Percentiles rank a stretch among this genome's conserved stretches.
These are phyloP conservation scores for Debaryomyces robertsiae DNA, from an alignment of 1,139 yeast genomes.

Conservation along the genomic window DNA sequence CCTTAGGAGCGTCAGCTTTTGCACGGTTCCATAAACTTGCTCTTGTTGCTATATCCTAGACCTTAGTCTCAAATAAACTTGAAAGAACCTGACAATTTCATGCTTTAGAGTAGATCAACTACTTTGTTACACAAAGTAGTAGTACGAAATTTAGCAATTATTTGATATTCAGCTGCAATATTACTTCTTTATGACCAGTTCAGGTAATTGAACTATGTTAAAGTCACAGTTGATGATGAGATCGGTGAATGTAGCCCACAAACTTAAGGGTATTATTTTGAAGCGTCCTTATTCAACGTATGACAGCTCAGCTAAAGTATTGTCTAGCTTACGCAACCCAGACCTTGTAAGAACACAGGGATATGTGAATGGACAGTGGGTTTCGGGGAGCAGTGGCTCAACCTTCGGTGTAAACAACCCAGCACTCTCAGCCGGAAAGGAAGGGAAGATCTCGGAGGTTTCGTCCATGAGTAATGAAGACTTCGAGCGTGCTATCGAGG, in stretches of 20 bases:
- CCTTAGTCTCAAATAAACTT: too few relatives aligned
- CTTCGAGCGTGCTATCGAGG: conserved; percentile 39
- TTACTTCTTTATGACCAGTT: too few relatives aligned
- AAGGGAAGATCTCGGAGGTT: conserved; percentile 39
- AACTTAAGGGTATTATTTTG: not conserved
- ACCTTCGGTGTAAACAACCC: conserved; percentile 51
- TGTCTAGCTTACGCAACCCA: conserved; percentile 30
- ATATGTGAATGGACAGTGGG: conserved; percentile 49
- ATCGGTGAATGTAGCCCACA: not conserved
- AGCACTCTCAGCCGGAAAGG: conserved; percentile 32
- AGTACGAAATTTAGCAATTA: too few relatives aligned
- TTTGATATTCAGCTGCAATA: too few relatives aligned
- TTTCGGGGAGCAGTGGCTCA: conserved; percentile 25
- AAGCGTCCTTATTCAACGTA: conserved; percentile 5
- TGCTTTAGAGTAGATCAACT: too few relatives aligned
- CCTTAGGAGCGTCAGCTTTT: too few relatives aligned
- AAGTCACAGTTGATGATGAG: not conserved
- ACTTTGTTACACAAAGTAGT: too few relatives aligned
- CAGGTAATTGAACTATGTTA: not conserved
- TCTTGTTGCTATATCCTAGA: too few relatives aligned
- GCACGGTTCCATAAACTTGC: too few relatives aligned
- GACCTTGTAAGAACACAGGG: conserved; percentile 41
- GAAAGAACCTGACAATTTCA: too few relatives aligned
- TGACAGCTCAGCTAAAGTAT: conserved; percentile 13
- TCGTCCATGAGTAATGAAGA: conserved; percentile 39